Evolutionary conservation across 257 asterid species (phyloP).

Genomic region (Phtheirospermum japonicum): DNA sequence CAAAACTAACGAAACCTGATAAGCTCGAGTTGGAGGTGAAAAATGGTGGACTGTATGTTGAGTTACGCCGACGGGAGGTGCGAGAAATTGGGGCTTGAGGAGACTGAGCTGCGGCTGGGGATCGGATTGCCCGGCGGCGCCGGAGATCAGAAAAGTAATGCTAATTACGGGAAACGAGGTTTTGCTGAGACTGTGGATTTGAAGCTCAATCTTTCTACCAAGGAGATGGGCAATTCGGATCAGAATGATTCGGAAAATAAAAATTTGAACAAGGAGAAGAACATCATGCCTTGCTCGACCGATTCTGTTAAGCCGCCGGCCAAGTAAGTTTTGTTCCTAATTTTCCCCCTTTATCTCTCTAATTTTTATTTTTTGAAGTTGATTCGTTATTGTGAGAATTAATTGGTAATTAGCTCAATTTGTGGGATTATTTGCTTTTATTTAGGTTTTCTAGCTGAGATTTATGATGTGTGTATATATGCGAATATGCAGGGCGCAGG

Average conservation of each 20-base stretch:
- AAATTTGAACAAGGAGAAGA: constrained; percentile 23
- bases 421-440: too few species aligned
- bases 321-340: constrained; percentile 34
- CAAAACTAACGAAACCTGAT: neutral
- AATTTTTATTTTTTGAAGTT: constrained; percentile 28
- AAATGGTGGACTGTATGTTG: constrained; percentile 38
- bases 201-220: constrained; percentile 60
- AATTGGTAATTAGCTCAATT: neutral
- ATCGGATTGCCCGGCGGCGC: constrained; percentile 64
- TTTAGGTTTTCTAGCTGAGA: neutral
- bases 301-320: constrained; percentile 60
- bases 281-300: constrained; percentile 14
- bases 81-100: constrained; percentile 35
- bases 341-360: neutral
- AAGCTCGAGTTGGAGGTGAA: neutral
- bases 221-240: constrained; percentile 28
- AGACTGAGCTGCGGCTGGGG: constrained; percentile 64
- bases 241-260: constrained; percentile 20
- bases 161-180: constrained; percentile 54
- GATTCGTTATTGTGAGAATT: neutral
- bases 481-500: constrained; percentile 62
- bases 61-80: constrained; percentile 5
- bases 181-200: constrained; percentile 51
- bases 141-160: constrained; percentile 26
- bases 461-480: neutral